Percentiles rank a stretch among this genome's conserved stretches.
Conservation (phyloP, 768 basidiomycete species). For the Coprinopsis sp. region DNA sequence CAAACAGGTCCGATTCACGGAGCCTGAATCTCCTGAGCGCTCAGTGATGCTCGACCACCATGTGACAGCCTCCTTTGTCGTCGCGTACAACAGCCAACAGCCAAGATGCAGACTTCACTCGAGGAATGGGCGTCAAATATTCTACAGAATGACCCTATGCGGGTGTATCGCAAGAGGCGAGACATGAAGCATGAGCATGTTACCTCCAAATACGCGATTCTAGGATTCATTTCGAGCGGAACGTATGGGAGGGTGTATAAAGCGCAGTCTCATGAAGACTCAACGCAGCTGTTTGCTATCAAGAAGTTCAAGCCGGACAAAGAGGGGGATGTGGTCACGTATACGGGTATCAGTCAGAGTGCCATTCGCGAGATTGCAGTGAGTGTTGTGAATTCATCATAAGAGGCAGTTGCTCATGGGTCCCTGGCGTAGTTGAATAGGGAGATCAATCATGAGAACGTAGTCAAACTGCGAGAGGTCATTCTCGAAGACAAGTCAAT, state of each 20-base stretch:
- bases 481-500: conserved; percentile 98
- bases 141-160: too few relatives aligned
- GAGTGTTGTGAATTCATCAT: conserved; percentile 24
- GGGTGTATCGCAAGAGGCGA: too few relatives aligned
- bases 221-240: conserved; percentile 97
- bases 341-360: conserved; percentile 97
- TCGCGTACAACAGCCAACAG: too few relatives aligned
- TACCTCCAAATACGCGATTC: conserved; percentile 78
- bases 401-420: conserved; percentile 11
- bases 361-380: conserved; percentile 96
- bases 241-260: too few relatives aligned
- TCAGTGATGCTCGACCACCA: too few relatives aligned
- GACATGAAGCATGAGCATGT: conserved; percentile 67
- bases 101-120: too few relatives aligned
- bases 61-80: too few relatives aligned
- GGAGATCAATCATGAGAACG: conserved; percentile 86
- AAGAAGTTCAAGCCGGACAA: conserved; percentile 99
- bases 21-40: too few relatives aligned
- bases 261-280: conserved; percentile 71
- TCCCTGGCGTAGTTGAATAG: conserved; percentile 66
- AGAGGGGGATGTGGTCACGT: conserved; percentile 92
- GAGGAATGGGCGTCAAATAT: too few relatives aligned
- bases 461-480: conserved; percentile 88
- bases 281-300: conserved; percentile 83
- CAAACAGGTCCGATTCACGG: too few relatives aligned